Conservation (phyloP, 164 flowering plant species). For the Stephania yunnanensis region DNA sequence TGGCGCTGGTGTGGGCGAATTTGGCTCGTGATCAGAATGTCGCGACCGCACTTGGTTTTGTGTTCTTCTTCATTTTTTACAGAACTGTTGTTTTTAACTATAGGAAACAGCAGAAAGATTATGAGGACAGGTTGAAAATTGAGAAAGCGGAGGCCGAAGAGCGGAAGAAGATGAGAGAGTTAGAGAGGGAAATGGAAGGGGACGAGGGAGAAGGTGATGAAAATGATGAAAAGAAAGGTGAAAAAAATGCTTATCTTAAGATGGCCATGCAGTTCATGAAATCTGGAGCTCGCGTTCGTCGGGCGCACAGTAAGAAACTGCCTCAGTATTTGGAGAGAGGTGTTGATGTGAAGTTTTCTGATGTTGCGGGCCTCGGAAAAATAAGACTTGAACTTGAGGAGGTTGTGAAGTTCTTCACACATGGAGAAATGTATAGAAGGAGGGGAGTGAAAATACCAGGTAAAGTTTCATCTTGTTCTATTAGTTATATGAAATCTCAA, state of each 20-base stretch:
- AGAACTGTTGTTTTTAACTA: conserved; percentile 63
- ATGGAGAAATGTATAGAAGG: conserved; percentile 87
- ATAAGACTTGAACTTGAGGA: conserved; percentile 92
- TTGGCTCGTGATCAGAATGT: conserved; percentile 54
- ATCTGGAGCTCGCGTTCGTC: conserved; percentile 88
- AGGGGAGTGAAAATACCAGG: conserved; percentile 97
- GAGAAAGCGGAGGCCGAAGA: conserved; percentile 91
- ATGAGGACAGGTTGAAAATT: conserved; percentile 87
- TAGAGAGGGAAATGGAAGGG: conserved; percentile 64
- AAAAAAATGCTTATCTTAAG: conserved; percentile 57
- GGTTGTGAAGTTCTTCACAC: conserved; percentile 93
- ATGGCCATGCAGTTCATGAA: conserved; percentile 84
- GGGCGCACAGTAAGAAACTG: conserved; percentile 41
- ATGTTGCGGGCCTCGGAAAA: conserved; percentile 98
- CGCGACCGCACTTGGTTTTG: conserved; percentile 47
- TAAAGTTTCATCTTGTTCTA: conserved; percentile 15
- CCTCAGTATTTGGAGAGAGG: conserved; percentile 84
- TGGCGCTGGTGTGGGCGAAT: conserved; percentile 45
- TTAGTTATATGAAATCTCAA: too few relatives aligned
- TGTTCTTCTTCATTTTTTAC: conserved; percentile 71
- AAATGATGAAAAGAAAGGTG: conserved; percentile 36
- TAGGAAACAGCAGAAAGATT: conserved; percentile 72
- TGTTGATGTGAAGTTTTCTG: conserved; percentile 85
- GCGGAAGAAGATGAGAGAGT: conserved; percentile 69
- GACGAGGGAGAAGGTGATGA: conserved; percentile 55